phyloP scores from a whole-genome alignment of 2,329 filamentous ascomycete species.

The Fusarium musae region DNA sequence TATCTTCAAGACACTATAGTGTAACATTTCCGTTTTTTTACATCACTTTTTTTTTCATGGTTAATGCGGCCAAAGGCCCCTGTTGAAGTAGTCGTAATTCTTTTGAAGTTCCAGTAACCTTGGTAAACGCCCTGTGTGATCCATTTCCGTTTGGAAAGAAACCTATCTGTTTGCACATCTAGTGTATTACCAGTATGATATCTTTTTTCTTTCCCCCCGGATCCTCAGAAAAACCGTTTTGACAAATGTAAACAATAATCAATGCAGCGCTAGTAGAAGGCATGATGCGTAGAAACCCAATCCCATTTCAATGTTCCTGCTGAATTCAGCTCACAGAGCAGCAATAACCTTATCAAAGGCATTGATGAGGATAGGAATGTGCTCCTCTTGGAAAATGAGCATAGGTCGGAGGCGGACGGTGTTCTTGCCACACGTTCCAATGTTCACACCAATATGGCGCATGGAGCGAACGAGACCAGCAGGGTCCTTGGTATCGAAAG shows the following conservation, averaged over 20 bases:
- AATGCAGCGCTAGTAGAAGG: constrained; percentile 44
- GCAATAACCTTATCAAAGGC: constrained; percentile 47
- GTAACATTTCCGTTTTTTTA: neutral
- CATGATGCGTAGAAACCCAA: constrained; percentile 36
- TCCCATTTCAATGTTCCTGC: constrained; percentile 9
- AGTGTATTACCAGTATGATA: constrained; percentile 36
- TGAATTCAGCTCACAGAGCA: constrained; percentile 37
- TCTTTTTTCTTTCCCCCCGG: constrained; percentile 15
- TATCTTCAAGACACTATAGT: neutral
- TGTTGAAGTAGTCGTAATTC: constrained; percentile 16
- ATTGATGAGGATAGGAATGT: constrained; percentile 55
- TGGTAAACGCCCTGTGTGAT: constrained; percentile 39
- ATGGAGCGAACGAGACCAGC: constrained; percentile 77
- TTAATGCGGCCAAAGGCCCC: neutral
- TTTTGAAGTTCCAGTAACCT: constrained; percentile 31
- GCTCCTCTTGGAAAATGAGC: constrained; percentile 81
- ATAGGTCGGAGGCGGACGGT: constrained; percentile 82
- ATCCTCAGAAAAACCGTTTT: constrained; percentile 20
- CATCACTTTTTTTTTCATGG: neutral
- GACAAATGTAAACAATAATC: constrained; percentile 25
- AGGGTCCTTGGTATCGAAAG: constrained; percentile 77
- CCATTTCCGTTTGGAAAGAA: constrained; percentile 36
- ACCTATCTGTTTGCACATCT: constrained; percentile 35
- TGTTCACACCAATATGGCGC: constrained; percentile 79
- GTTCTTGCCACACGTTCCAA: constrained; percentile 77